Evolutionary conservation across 805 yeast genomes (phyloP), one percentile per base, ranked within the genome.

Genomic region (Blastobotrys parvus): DNA sequence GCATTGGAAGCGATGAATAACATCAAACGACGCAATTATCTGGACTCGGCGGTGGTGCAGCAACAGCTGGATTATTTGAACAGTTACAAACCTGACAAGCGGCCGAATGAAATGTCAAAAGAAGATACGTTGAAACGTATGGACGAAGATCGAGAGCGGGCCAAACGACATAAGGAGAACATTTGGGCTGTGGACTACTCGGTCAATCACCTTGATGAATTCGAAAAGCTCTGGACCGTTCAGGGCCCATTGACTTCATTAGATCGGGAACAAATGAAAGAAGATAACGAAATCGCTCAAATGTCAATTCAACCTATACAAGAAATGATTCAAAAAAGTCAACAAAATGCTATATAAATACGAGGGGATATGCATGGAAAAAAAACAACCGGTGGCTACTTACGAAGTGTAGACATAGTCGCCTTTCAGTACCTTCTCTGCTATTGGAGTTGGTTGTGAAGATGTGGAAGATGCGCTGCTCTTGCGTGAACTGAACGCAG

Each of bases 91-190:
- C 39, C 56, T 3, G 38, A 52, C 22, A 15, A 31, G n/a, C 16
- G 39, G 20, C 38, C 18, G 21, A 20, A 18, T 6, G 16, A 20
- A n/a, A 18, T 66, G 21, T 52, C 69, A 1, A 57, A 57, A 27
- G 71, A 77, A 38, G 86, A 81, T 51, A 77, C 84, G 15, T 58
- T 87, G 15, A 71, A 76, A 30, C 67, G 97, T 46, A 87, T 90
- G 80, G 97, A 90, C 58, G 89, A 82, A 48, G 97, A 90, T 59
- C 69, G 98, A 52, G 98, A 90, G 59, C 69, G 95, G 34, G 36
- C 86, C 56, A 90, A 90, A 58, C 72, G 84, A 50, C 74, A 82
- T 11, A 87, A 89, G 53, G 97, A 90, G 55, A 75, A 72, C 8
- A 68, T 78, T 18, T 87, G 96, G 95, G 72, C 79, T 7, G 77